Conservation (phyloP, 208 protist genomes). For the Wallacemonas collosoma region DNA sequence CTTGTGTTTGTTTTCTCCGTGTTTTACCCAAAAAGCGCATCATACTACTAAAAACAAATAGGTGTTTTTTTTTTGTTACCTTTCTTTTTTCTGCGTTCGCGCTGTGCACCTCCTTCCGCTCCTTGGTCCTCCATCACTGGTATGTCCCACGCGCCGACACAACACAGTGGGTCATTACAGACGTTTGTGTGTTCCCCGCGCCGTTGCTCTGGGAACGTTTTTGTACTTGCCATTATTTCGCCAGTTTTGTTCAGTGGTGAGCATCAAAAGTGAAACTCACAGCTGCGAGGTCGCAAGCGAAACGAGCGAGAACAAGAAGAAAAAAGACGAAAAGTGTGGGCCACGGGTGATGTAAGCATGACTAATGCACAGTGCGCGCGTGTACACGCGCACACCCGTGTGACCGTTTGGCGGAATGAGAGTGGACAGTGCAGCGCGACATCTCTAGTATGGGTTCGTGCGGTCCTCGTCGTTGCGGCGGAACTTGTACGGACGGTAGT, state of each 20-base stretch:
- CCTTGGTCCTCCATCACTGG: background rate
- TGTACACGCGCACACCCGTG: background rate
- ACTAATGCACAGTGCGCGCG: too few relatives aligned
- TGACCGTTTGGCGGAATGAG: background rate
- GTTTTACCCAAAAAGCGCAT: background rate
- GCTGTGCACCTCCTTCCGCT: conserved; percentile 11
- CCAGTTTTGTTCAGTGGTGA: too few relatives aligned
- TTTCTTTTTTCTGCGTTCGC: conserved; percentile 3
- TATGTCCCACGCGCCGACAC: too few relatives aligned
- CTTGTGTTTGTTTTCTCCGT: background rate
- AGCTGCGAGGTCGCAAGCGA: too few relatives aligned
- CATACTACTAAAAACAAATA: conserved; percentile 15
- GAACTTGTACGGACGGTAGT: conserved; percentile 90
- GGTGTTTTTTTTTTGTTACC: background rate
- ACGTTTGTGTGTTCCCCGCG: too few relatives aligned
- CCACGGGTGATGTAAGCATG: too few relatives aligned
- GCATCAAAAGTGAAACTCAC: too few relatives aligned
- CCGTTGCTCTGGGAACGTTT: too few relatives aligned
- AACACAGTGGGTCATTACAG: too few relatives aligned
- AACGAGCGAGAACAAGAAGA: too few relatives aligned
- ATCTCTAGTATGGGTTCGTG: conserved; percentile 85
- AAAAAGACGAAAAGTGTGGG: too few relatives aligned
- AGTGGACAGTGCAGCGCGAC: background rate
- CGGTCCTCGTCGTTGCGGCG: conserved; percentile 91
- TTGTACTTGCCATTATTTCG: too few relatives aligned